Evolutionary conservation across 1,139 yeast genomes (phyloP).

Genomic region (Saccharomycopsis hybrid): DNA sequence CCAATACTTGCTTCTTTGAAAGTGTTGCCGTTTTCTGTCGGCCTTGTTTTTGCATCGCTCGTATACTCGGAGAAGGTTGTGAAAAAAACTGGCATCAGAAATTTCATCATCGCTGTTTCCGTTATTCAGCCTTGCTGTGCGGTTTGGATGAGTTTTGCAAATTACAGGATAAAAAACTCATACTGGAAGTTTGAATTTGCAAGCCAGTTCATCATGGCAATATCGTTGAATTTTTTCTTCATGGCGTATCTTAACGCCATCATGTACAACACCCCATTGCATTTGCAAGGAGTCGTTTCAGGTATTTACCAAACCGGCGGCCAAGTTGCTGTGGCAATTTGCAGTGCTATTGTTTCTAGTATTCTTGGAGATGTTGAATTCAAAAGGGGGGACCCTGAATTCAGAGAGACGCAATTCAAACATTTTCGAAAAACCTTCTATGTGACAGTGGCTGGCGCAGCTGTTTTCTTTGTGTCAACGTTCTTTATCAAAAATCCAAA

Average conservation of each 20-base stretch:
- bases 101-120: conserved; percentile 23
- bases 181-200: conserved; percentile 30
- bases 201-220: conserved; percentile 25
- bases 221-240: conserved; percentile 23
- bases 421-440: background rate
- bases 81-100: conserved; percentile 13
- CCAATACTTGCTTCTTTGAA: conserved; percentile 29
- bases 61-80: conserved; percentile 19
- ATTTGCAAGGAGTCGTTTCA: conserved; percentile 30
- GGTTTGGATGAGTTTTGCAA: conserved; percentile 26
- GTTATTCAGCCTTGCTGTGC: conserved; percentile 22
- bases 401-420: background rate
- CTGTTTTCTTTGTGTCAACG: background rate
- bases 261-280: conserved; percentile 29
- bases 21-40: conserved; percentile 26
- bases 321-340: conserved; percentile 25
- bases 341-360: conserved; percentile 21
- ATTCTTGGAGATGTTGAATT: conserved; percentile 19
- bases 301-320: conserved; percentile 29
- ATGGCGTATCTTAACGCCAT: conserved; percentile 24
- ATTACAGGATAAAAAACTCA: conserved; percentile 21
- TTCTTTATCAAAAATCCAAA: background rate
- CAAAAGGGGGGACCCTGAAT: background rate
- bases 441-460: background rate
- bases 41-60: conserved; percentile 24